These are phyloP conservation scores for Plantago rigida DNA, from an alignment of 305 asterid genomes.

Conservation along the genomic window DNA sequence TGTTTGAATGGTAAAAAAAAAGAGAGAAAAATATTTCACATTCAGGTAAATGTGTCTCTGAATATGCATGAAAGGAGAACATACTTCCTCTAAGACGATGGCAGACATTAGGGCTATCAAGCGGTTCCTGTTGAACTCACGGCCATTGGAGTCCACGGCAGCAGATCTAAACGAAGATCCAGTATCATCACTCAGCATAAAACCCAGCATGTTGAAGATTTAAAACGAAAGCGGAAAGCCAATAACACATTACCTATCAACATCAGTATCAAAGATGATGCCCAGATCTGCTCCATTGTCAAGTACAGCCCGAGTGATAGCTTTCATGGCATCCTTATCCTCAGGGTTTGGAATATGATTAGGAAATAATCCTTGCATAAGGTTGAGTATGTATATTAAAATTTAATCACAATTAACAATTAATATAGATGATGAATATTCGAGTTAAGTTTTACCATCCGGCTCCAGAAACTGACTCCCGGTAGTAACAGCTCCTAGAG, in stretches of 20 bases:
- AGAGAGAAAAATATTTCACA: conserved; percentile 23
- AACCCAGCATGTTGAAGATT: background rate
- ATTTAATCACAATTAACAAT: background rate
- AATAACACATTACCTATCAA: conserved; percentile 60
- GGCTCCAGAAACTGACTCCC: conserved; percentile 98
- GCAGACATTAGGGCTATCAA: conserved; percentile 92
- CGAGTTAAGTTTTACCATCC: conserved; percentile 55
- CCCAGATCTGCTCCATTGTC: conserved; percentile 88
- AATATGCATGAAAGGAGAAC: conserved; percentile 23
- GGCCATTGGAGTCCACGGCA: conserved; percentile 89
- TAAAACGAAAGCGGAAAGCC: conserved; percentile 15
- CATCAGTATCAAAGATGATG: conserved; percentile 95
- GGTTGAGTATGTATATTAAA: conserved; percentile 16
- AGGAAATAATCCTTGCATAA: conserved; percentile 72
- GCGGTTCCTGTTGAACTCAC: conserved; percentile 84
- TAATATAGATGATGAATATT: conserved; percentile 15
- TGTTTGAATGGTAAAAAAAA: conserved; percentile 31
- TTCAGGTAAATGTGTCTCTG: conserved; percentile 6
- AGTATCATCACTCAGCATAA: conserved; percentile 9
- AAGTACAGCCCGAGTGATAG: conserved; percentile 76
- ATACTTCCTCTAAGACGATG: conserved; percentile 85
- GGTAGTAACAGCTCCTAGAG: conserved; percentile 83
- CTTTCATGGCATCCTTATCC: conserved; percentile 90
- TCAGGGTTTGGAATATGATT: conserved; percentile 98
- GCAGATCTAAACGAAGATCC: conserved; percentile 61